Base-by-base conservation (phyloP, 768 basidiomycete species). In the Butyriboletus loyo region DNA sequence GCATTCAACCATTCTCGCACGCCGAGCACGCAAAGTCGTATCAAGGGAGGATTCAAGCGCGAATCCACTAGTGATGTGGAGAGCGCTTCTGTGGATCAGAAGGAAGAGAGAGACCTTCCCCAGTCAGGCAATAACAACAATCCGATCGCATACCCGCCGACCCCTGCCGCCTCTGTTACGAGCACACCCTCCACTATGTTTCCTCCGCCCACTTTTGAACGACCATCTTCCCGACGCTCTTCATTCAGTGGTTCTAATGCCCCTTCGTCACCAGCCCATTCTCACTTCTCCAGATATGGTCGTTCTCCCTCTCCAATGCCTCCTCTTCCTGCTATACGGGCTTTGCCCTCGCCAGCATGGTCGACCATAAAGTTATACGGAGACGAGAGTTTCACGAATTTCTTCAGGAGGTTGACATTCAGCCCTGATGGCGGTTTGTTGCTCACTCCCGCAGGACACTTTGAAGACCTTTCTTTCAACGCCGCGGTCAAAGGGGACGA, bases 361-460 rank as follows among this genome's bases (percentile, higher is more conserved):
- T 77, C 80, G 1, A 78, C 77, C 38, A 83, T 92, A 53, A 86
- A 86, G 64, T 75, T 99, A 14, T 99, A 98, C 63, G 93, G 95
- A 41, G 96, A 98, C 69, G 95, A 98, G 69, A 90, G 86, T 59
- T 92, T 84, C 63, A 93, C 92, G 5, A 93, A 95, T 61, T 99
- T 98, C 75, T 99, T 98, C 78, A 77, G 97, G 27, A 81, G 97
- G 32, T 75, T 99, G 54, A 87, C 88, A 11, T 99, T 98, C 72
- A 93, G 92, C 49, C 92, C 96, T 2, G 97, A 99, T 66, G 97
- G 97, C 0, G 91, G 87, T 10, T 75, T 99, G 32, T 78, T 99
- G 40, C 75, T 98, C 58, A 98, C 97, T 0, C 97, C 97, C 0
- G 96, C 97, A 1, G 97, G 97, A 1, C 91, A 96, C 65, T 98